Base-by-base conservation (phyloP, 169 alveolate species). In the Perkinsus chesapeaki region DNA sequence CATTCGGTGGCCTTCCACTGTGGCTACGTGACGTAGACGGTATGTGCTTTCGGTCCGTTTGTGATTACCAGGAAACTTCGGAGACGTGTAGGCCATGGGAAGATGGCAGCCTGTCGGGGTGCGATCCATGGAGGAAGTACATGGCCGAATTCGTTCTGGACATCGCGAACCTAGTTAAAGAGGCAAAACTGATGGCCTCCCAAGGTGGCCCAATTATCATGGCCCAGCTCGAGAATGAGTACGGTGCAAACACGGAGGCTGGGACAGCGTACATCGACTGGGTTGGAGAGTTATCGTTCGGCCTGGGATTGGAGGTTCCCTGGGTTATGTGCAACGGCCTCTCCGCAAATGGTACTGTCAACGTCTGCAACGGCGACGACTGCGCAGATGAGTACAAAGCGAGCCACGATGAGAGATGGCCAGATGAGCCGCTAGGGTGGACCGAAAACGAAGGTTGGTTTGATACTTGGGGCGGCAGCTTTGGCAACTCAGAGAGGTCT, bases 191-290 rank as follows among this genome's bases (percentile, higher is more conserved):
- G 91, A 73, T 7, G 39, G 39, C 82, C 7, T 27, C 82, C 3
- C 82, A 73, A 31, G 91, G 91, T 5, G 91, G 91, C 12, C 39
- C 39, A 36, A 31, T 73, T 39, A 73, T 73, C 27, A 7, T 73
- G 91, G 91, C 39, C 5, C 91, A 73, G 91, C 47, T 73, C 43
- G 91, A 73, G 91, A 73, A 73, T 34, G 91, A 73, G 91, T 73
- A 73, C 27, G 91, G 91, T 0, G 20, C n/a, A 34, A 10, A 73
- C 20, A 31, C 47, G 23, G 91, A 73, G 39, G 39, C 39, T 31
- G 91, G 91, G 0, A 31, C 31, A 9, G 39, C 39, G 91, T 73
- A 73, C 27, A 38, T 73, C 7, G 91, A 73, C 47, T 73, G 39
- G 47, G 39, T 31, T 0, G 91, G 47, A 31, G 91, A 73, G 47